Conservation (phyloP, 2,329 filamentous ascomycete species). For the Diaporthe citriasiana region DNA sequence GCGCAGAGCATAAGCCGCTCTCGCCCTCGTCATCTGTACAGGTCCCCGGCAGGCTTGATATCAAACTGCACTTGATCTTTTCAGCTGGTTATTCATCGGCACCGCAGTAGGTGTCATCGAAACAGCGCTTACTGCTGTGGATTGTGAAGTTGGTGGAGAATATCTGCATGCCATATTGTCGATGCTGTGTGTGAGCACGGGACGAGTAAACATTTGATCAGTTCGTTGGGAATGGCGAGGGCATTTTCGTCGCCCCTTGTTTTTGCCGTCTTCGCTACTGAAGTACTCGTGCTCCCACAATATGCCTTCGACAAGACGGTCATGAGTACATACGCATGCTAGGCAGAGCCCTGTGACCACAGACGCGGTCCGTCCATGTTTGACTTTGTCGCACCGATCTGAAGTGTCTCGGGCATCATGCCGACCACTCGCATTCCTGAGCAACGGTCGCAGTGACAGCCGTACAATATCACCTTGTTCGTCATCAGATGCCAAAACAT, state of each 20-base stretch:
- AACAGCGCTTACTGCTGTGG: background rate
- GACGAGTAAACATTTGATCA: background rate
- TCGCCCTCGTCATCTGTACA: slow-evolving; percentile 2
- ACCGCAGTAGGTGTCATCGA: background rate
- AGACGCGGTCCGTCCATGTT: slow-evolving; percentile 14
- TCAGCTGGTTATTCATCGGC: background rate
- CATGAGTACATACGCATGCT: background rate
- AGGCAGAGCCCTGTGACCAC: slow-evolving; percentile 19
- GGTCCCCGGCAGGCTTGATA: slow-evolving; percentile 8
- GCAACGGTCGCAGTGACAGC: slow-evolving; percentile 47
- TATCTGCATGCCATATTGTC: slow-evolving; percentile 5
- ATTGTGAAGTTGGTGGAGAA: background rate
- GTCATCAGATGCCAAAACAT: slow-evolving; percentile 42
- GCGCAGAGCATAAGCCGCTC: slow-evolving; percentile 19
- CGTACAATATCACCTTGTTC: slow-evolving; percentile 50
- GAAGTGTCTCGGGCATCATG: slow-evolving; percentile 16
- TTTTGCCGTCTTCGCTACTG: slow-evolving; percentile 45
- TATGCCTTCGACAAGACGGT: slow-evolving; percentile 23
- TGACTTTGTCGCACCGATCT: slow-evolving; percentile 26
- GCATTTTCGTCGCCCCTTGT: slow-evolving; percentile 44
- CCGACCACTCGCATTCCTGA: slow-evolving; percentile 32
- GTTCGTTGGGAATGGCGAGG: slow-evolving; percentile 35
- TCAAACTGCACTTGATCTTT: background rate
- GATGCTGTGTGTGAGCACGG: slow-evolving; percentile 18
- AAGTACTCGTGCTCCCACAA: background rate